These are phyloP conservation scores for Austroboletus novae-zelandiae DNA, from an alignment of 1,284 basidiomycete genomes.

Conservation along the genomic window DNA sequence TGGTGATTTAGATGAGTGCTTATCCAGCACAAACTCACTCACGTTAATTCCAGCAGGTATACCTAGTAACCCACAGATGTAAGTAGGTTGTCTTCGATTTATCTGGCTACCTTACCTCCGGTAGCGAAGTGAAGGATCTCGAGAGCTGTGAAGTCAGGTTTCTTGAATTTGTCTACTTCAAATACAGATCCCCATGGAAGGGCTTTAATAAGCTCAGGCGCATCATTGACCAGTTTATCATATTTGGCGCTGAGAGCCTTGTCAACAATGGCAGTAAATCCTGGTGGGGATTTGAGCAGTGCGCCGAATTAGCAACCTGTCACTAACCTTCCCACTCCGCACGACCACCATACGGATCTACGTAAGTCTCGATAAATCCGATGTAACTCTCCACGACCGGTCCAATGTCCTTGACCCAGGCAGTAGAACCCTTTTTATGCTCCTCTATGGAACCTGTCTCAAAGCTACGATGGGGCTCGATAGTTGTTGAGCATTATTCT, in stretches of 20 bases:
- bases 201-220: slow-evolving; percentile 73
- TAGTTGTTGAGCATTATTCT: background rate
- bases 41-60: slow-evolving; percentile 85
- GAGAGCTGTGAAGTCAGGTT: slow-evolving; percentile 84
- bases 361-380: slow-evolving; percentile 78
- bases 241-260: slow-evolving; percentile 81
- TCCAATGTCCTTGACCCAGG: slow-evolving; percentile 84
- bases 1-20: background rate
- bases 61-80: slow-evolving; percentile 37
- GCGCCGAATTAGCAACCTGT: background rate
- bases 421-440: slow-evolving; percentile 71
- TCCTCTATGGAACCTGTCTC: slow-evolving; percentile 72
- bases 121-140: slow-evolving; percentile 81
- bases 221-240: slow-evolving; percentile 68
- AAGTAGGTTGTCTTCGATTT: background rate
- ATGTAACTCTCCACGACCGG: slow-evolving; percentile 88
- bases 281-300: slow-evolving; percentile 34
- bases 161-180: slow-evolving; percentile 80
- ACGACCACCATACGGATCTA: slow-evolving; percentile 79
- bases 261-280: slow-evolving; percentile 86
- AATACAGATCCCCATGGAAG: slow-evolving; percentile 83
- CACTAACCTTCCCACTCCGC: slow-evolving; percentile 81
- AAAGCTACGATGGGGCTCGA: slow-evolving; percentile 43
- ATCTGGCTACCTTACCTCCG: slow-evolving; percentile 48
- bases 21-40: slow-evolving; percentile 18